Base-by-base conservation (phyloP, 2,329 filamentous ascomycete genomes). In the Salinomyces thailandicus region DNA sequence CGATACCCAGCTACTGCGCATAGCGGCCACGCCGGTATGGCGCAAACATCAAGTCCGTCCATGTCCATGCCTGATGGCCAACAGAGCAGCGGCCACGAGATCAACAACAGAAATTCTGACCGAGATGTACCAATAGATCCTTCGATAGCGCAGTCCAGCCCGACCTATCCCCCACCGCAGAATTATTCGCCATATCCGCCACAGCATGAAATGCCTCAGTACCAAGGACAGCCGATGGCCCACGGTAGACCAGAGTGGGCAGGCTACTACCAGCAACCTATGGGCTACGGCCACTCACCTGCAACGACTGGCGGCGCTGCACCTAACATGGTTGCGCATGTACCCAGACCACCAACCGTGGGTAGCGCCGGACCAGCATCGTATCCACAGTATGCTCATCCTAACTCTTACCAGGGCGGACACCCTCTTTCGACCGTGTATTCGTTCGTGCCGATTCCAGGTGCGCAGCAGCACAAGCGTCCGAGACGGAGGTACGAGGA, bases 21-120 rank as follows among this genome's bases (percentile, higher is more conserved):
- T 62, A 73, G 78, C 63, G 78, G 74, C 67, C 77, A 77, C 67
- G 75, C 80, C 78, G 81, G 80, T 79, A 95, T 95, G 87, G 85
- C 87, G 77, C 86, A 94, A 85, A 77, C 85, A 81, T 85, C 85
- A 81, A 94, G 87, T 94, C 84, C 85, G 86, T 94, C 85, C 68
- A 75, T 85, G 73, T 74, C 81, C 78, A 71, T 84, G 71, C 75
- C 79, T 75, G 82, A 86, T 85, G 82, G 71, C 62, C 69, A 71
- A 74, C 77, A 82, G 79, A 80, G 79, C 70, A 73, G 75, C 69
- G 71, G 74, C 42, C 49, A 54, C 48, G 48, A 50, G 46, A 41
- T 48, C 63, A 72, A 77, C 73, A 74, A 80, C 72, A 74, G 80
- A 68, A 87, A 85, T 67, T 93, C 87, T 94, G 84, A 94, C 85